Base-by-base conservation (phyloP, 371 early-diverging fungal genomes). In the Mortierella sp. region DNA sequence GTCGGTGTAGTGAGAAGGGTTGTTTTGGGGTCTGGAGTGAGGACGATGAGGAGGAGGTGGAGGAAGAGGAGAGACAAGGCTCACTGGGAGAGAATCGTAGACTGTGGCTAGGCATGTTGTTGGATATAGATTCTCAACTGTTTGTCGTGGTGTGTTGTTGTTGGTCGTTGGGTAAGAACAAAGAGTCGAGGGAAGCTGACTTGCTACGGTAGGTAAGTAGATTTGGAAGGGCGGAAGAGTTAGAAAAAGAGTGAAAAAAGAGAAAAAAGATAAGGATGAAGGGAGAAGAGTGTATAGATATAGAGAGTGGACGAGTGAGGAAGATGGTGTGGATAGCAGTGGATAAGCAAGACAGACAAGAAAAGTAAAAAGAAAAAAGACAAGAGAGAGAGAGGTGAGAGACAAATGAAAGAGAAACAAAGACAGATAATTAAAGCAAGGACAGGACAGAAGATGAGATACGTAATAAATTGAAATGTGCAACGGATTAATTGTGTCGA, bases 1-100 rank as follows among this genome's bases (percentile, higher is more conserved):
- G 87, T 8, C 77, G 81, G 68, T 80, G 83, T 70, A 79, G 80
- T 46, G 79, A 79, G 49, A 79, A 79, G 71, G 74, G 65, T 18
- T 77, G 78, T 72, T 60, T 32, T 60, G 72, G 21, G 35, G 72
- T 14, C 24, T 55, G 73, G 7, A n/a, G 54, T 5, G 63, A 44
- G 18, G 71, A 43, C 14, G 76, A 41, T 6, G 74, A 32, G 41
- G 43, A 51, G 11, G 70, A 44, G 8, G 51, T 27, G 35, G 74
- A 76, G 11, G 72, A 54, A 24, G 75, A 65, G 72, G 71, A 43
- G 38, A 73, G 74, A 49, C 75, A 75, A 38, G 63, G 75, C 43
- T 75, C 78, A 71, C 49, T 63, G 29, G 83, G 58, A 21, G 83
- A 18, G 48, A 76, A 35, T 63, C 70, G 76, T 24, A 79, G 72